Conservation (phyloP, 208 protist genomes). For the Giardia duodenalis region DNA sequence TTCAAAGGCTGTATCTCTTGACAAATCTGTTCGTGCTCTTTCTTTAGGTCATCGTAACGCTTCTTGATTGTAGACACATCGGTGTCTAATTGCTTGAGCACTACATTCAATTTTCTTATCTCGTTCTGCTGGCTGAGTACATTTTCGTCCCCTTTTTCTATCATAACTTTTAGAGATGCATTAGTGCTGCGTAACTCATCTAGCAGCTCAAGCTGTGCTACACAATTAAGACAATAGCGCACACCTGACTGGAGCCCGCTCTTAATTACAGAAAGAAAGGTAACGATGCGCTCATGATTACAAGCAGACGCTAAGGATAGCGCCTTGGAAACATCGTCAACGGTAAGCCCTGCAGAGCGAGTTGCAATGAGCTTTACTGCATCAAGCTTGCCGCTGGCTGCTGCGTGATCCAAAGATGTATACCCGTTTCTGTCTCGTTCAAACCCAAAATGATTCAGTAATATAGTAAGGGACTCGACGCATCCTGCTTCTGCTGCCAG, state of each 20-base stretch:
- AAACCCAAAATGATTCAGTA: neutral
- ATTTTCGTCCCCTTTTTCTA: neutral
- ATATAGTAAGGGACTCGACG: neutral
- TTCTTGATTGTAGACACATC: neutral
- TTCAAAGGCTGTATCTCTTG: neutral
- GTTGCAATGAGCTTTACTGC: neutral
- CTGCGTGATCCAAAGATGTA: neutral
- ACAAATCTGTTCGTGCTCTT: neutral
- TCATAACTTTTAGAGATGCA: neutral
- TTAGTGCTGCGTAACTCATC: neutral
- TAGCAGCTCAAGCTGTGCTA: neutral
- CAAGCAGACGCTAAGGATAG: neutral
- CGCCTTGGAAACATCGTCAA: neutral
- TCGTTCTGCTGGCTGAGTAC: neutral
- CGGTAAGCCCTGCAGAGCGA: neutral
- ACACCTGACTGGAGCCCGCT: neutral
- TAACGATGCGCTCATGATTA: neutral
- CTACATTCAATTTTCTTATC: neutral
- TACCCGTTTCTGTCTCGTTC: neutral
- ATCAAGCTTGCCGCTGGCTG: neutral
- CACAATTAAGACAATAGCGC: neutral
- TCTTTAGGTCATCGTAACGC: neutral
- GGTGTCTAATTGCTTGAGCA: neutral
- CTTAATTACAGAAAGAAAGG: neutral
- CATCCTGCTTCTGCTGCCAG: neutral